Evolutionary conservation across 176 grass and related monocot genomes (phyloP).

Genomic region (Saccharum spontaneum): DNA sequence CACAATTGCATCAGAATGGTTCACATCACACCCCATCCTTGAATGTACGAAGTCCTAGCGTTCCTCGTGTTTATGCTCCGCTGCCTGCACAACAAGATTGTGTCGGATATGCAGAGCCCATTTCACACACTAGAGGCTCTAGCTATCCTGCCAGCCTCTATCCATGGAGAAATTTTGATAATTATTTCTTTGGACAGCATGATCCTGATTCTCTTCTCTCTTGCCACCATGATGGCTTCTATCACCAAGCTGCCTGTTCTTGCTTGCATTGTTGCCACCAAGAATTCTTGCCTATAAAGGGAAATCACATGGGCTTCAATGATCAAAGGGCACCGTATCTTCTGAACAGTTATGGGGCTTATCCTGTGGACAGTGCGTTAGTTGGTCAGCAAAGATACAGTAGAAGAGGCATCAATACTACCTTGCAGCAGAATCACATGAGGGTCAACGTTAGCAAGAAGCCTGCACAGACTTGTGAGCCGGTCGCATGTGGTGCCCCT

Average conservation of each 20-base stretch:
- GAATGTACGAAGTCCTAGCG: constrained; percentile 35
- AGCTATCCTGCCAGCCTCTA: constrained; percentile 44
- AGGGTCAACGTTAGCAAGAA: constrained; percentile 61
- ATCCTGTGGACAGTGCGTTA: constrained; percentile 36
- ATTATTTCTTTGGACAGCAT: constrained; percentile 61
- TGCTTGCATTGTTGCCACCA: constrained; percentile 68
- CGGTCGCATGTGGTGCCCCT: constrained; percentile 73
- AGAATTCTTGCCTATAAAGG: constrained; percentile 64
- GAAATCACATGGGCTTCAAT: constrained; percentile 40
- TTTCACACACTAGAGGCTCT: constrained; percentile 30
- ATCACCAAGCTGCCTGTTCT: constrained; percentile 74
- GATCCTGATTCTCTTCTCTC: constrained; percentile 67
- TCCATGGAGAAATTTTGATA: constrained; percentile 55
- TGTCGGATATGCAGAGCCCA: constrained; percentile 50
- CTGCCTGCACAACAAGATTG: constrained; percentile 40
- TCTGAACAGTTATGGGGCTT: constrained; percentile 46
- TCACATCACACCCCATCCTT: constrained; percentile 32
- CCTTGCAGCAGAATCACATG: constrained; percentile 34
- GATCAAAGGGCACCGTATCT: constrained; percentile 52
- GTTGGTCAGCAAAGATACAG: constrained; percentile 49
- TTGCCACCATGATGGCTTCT: constrained; percentile 75
- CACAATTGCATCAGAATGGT: constrained; percentile 46
- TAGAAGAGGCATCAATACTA: constrained; percentile 41
- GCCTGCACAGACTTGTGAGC: constrained; percentile 47
- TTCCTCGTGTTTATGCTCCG: constrained; percentile 56